Conservation (phyloP, 139 green algal species). For the Protoeuglena noctilucae region DNA sequence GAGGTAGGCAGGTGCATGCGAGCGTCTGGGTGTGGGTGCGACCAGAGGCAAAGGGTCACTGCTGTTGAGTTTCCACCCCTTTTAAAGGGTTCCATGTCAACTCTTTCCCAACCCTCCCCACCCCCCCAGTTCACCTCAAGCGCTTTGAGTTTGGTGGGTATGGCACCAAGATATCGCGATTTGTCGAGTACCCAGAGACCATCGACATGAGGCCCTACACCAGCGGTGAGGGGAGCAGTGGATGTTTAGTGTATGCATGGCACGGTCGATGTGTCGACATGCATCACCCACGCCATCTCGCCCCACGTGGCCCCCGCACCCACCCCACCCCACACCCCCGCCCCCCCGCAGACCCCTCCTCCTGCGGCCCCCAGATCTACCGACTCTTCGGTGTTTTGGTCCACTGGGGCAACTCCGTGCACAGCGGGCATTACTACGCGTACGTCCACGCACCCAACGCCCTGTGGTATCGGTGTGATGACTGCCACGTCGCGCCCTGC, state of each 20-base stretch:
- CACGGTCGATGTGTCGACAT: too few species aligned
- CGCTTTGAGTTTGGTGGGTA: conserved; percentile 65
- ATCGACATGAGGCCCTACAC: conserved; percentile 71
- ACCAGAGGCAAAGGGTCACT: too few species aligned
- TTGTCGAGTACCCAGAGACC: conserved; percentile 51
- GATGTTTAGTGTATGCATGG: too few species aligned
- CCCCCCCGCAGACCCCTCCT: background rate
- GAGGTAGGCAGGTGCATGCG: too few species aligned
- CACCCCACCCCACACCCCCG: conserved; percentile 6
- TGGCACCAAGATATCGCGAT: conserved; percentile 55
- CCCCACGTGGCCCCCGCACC: conserved; percentile 16
- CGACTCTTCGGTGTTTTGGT: conserved; percentile 81
- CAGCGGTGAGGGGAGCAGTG: background rate
- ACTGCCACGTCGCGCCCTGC: conserved; percentile 36
- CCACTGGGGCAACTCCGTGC: conserved; percentile 58
- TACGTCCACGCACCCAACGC: conserved; percentile 60
- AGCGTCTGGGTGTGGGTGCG: too few species aligned
- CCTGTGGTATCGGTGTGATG: conserved; percentile 74
- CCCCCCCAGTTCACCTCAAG: conserved; percentile 78
- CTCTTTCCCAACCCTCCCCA: too few species aligned
- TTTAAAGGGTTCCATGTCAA: too few species aligned
- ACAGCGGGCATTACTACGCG: conserved; percentile 77
- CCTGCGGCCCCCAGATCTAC: conserved; percentile 30
- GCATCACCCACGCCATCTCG: too few species aligned
- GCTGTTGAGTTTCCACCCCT: too few species aligned